phyloP scores from a whole-genome alignment of 257 asterid species.

The Scutellaria galericulata region DNA sequence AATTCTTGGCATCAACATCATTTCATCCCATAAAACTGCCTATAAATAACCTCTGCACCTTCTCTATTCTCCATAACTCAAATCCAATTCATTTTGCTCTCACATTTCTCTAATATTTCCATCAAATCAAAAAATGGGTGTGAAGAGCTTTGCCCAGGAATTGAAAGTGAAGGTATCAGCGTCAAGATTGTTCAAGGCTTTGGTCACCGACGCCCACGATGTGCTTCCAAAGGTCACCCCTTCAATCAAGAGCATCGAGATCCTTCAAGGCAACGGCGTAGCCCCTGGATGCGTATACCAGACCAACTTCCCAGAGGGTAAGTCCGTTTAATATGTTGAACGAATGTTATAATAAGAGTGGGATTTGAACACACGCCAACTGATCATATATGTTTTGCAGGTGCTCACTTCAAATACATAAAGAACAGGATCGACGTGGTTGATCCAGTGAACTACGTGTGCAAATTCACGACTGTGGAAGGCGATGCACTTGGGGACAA shows the following conservation, averaged over 20 bases:
- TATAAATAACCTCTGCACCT: too few species aligned
- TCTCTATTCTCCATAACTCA: too few species aligned
- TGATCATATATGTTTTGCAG: background rate
- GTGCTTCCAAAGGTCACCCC: constrained; percentile 30
- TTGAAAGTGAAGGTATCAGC: constrained; percentile 35
- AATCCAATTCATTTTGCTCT: too few species aligned
- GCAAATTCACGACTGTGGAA: constrained; percentile 38
- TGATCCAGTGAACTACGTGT: constrained; percentile 30
- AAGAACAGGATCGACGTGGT: constrained; percentile 34
- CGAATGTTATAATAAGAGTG: too few species aligned
- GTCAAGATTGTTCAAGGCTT: constrained; percentile 41
- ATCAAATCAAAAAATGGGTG: constrained; percentile 28
- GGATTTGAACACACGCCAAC: background rate
- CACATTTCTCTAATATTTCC: too few species aligned
- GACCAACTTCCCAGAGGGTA: constrained; percentile 35
- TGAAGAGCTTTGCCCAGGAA: constrained; percentile 33
- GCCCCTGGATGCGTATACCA: constrained; percentile 33
- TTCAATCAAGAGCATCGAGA: constrained; percentile 38
- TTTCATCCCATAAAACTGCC: too few species aligned
- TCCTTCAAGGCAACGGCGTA: constrained; percentile 16
- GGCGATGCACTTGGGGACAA: constrained; percentile 41
- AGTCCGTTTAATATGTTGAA: too few species aligned
- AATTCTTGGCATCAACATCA: too few species aligned
- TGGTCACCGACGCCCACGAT: constrained; percentile 20
- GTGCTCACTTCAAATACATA: constrained; percentile 25